These are phyloP conservation scores for Achaetomiella virescens DNA, from an alignment of 495 filamentous ascomycete species.

Conservation along the genomic window DNA sequence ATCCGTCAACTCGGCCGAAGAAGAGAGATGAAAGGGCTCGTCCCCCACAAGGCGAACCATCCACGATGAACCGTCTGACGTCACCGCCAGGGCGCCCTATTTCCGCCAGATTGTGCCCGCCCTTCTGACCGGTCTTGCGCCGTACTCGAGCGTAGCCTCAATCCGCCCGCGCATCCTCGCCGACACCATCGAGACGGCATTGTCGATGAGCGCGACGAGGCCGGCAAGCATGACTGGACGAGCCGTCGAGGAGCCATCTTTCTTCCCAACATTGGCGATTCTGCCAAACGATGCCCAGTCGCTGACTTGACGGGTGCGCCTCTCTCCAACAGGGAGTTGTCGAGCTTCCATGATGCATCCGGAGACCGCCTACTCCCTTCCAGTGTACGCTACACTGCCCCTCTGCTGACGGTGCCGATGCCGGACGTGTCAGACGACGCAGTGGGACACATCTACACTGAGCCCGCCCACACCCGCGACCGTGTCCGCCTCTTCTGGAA, in stretches of 20 bases:
- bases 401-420: background rate
- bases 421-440: background rate
- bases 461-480: background rate
- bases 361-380: background rate
- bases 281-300: background rate
- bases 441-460: background rate
- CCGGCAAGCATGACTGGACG: slow-evolving; percentile 1
- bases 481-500: background rate
- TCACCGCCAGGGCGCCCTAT: no score
- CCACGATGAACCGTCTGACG: no score
- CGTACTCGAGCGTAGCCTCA: no score
- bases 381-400: background rate
- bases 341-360: background rate
- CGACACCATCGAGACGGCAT: no score
- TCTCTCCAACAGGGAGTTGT: background rate
- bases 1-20: no score
- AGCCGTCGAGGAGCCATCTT: background rate
- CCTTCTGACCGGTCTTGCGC: no score
- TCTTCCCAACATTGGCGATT: background rate
- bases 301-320: background rate
- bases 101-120: no score
- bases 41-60: no score
- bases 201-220: background rate
- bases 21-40: no score
- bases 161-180: no score